A percentile compares a stretch with the other conserved stretches of the same genome.
Evolutionary conservation across 345 rosid species (phyloP).

Genomic region (Rhodomyrtus tomentosa): DNA sequence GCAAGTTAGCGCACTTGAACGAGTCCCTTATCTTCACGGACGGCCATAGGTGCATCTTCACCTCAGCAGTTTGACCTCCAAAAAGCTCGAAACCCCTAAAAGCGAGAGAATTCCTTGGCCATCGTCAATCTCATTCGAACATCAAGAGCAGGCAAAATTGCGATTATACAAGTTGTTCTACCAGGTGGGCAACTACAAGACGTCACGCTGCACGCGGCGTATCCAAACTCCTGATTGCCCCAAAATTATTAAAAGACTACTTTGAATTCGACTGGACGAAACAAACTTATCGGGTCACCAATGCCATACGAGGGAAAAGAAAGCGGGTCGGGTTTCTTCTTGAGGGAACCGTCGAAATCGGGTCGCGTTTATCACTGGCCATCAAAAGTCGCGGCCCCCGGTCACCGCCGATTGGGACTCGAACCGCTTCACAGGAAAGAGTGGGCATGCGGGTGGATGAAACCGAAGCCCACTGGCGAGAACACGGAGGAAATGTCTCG

Average conservation of each 20-base stretch:
- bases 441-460: background rate
- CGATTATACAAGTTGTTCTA: background rate
- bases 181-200: background rate
- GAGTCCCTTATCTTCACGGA: slow-evolving; percentile 49
- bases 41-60: slow-evolving; percentile 65
- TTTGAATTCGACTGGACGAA: background rate
- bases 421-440: background rate
- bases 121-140: background rate
- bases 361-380: background rate
- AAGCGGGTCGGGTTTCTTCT: background rate
- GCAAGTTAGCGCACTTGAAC: slow-evolving; percentile 34
- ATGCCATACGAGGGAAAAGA: background rate
- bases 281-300: background rate
- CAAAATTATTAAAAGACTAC: background rate
- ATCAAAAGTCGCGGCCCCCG: background rate
- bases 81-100: background rate
- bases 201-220: background rate
- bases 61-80: background rate
- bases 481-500: background rate
- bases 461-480: background rate
- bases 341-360: background rate
- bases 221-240: background rate
- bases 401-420: background rate
- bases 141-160: background rate
- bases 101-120: background rate